Evolutionary conservation across 1,284 basidiomycete species (phyloP).

Genomic region (Phaffia rhodozyma): DNA sequence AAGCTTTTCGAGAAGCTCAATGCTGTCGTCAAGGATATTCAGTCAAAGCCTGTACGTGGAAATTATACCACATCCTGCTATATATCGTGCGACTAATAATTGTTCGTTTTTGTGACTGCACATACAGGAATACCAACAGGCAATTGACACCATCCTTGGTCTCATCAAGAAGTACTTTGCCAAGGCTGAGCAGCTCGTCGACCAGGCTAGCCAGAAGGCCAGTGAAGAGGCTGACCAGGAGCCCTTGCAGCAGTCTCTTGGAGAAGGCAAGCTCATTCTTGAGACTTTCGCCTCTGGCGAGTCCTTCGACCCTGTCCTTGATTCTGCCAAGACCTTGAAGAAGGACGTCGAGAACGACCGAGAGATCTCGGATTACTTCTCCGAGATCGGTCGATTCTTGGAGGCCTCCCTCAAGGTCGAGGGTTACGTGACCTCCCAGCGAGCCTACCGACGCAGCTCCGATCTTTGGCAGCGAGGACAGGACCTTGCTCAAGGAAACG

Average conservation of each 20-base stretch:
- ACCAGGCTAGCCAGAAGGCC: slow-evolving; percentile 32
- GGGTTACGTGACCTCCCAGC: slow-evolving; percentile 30
- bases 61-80: slow-evolving; percentile 24
- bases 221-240: slow-evolving; percentile 34
- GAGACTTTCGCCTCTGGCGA: slow-evolving; percentile 35
- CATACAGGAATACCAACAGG: slow-evolving; percentile 33
- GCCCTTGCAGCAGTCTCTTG: slow-evolving; percentile 34
- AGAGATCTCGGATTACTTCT: slow-evolving; percentile 32
- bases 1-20: slow-evolving; percentile 36
- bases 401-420: slow-evolving; percentile 16
- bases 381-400: slow-evolving; percentile 10
- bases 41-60: slow-evolving; percentile 17
- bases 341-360: slow-evolving; percentile 35
- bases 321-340: slow-evolving; percentile 33
- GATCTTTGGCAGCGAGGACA: slow-evolving; percentile 35
- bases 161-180: slow-evolving; percentile 39
- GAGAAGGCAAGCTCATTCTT: slow-evolving; percentile 34
- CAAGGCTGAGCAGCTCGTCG: slow-evolving; percentile 35
- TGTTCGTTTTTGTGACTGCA: not conserved
- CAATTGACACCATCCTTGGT: slow-evolving; percentile 34
- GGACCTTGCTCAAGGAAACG: slow-evolving; percentile 23
- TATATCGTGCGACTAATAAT: slow-evolving; percentile 18
- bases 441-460: slow-evolving; percentile 32
- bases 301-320: slow-evolving; percentile 33
- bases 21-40: slow-evolving; percentile 28